Evolutionary conservation across 2,329 filamentous ascomycete genomes (phyloP), one percentile per base, ranked within the genome.

Genomic region (Microdochium paspali): DNA sequence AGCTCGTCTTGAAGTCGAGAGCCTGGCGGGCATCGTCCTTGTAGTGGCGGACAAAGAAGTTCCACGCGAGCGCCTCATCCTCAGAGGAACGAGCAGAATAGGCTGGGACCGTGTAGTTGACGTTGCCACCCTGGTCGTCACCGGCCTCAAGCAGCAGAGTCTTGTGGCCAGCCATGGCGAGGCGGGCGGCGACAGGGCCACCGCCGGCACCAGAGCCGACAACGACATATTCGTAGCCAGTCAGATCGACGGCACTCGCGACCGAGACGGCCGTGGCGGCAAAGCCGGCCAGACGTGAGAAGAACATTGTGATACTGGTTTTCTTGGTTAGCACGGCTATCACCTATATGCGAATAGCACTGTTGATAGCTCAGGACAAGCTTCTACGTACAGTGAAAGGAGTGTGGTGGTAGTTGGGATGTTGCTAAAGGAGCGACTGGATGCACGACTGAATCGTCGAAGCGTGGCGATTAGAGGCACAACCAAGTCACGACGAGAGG

Each of bases 21-120:
- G 71, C 66, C 54, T 81, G 76, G 44, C 73, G 68, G n/a, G 62
- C 60, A 20, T 76, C 64, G 50, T 82, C 71, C 9, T 71, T 66
- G 50, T 80, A 82, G 58, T 83, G 79, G 35, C 70, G 70, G 32
- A 82, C 77, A 51, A 76, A 84, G 61, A 79, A 82, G 62, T 83
- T 76, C 79, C 80, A 83, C 32, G 69, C 61, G 54, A 79, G 67
- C n/a, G 67, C 66, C 25, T 66, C 61, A 52, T 80, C 71, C 54
- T 80, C 69, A 32, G 73, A 74, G 2, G 72, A 68, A 31, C 69
- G 67, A 45, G 67, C 70, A 13, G 71, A 70, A 57, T 74, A 72
- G 2, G 74, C 70, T 9, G 79, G 77, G 5, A 80, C 70, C 3
- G 70, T 70, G 54, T 77, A 70, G 57, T 74, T 69, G 51, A 66